phyloP scores from a whole-genome alignment of 2,329 filamentous ascomycete species.

The Coniochaeta sp. region DNA sequence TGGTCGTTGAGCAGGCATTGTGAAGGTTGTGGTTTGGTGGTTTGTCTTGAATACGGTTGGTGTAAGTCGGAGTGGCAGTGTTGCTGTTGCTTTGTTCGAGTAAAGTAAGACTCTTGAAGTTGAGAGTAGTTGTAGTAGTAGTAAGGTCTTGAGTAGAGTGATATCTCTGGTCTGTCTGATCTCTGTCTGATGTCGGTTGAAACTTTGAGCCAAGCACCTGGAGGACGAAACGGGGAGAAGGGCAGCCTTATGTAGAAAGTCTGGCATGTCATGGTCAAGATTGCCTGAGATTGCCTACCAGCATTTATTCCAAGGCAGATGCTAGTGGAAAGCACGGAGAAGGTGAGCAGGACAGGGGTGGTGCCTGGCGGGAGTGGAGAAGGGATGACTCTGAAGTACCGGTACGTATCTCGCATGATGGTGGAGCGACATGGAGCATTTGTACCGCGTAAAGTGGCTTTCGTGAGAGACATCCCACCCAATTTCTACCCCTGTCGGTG shows the following conservation, averaged over 20 bases:
- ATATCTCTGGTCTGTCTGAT: conserved; percentile 1
- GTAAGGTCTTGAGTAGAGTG: neutral
- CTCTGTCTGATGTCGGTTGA: neutral
- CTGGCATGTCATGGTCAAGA: conserved; percentile 3
- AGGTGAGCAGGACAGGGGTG: neutral
- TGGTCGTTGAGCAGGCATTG: conserved; percentile 54
- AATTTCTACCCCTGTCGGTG: neutral
- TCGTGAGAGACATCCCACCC: neutral
- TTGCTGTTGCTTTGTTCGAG: neutral
- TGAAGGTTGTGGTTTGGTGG: conserved; percentile 15
- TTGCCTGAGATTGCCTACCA: conserved; percentile 1
- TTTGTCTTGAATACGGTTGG: conserved; percentile 6
- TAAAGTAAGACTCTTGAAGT: neutral
- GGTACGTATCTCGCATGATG: neutral
- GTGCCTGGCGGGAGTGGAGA: neutral
- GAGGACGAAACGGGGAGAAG: neutral
- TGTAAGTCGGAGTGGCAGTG: neutral
- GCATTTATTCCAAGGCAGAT: conserved; percentile 3
- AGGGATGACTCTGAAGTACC: conserved; percentile 1
- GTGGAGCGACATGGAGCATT: neutral
- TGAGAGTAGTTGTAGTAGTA: neutral
- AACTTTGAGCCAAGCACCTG: neutral
- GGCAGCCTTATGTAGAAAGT: conserved; percentile 4
- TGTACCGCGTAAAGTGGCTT: conserved; percentile 1
- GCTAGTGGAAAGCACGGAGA: conserved; percentile 3